Evolutionary conservation across 352 stramenopile genomes (phyloP), one percentile per base, ranked within the genome.

Genomic region (Pythium chondricola): DNA sequence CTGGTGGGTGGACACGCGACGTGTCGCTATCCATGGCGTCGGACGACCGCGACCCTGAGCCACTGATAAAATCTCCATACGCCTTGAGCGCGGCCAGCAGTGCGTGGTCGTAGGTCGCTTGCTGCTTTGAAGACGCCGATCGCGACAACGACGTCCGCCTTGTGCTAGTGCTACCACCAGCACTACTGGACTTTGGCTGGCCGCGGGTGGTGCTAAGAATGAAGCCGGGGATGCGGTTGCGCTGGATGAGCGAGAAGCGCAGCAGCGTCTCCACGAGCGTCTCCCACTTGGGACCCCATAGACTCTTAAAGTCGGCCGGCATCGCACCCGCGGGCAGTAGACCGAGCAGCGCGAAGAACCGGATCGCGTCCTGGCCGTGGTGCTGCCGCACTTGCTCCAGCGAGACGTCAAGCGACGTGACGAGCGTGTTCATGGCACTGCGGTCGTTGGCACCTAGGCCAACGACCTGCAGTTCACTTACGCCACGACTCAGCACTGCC

Each of bases 211-310:
- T 85, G 7, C 61, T 70, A 21, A 85, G 57, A 14, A 67, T 57
- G 43, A 88, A 88, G 5, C 76, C 76, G 11, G 76, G 65, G 25
- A 88, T 85, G 14, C 74, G 74, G 51, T 85, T 88, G 9, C 76
- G 63, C 29, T 91, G 80, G 36, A 91, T 74, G 7, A 91, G 48
- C 25, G 80, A 91, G 45, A 88, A 91, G 13, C 80, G 72, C 39
- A 85, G 52, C 41, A 91, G 56, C 0, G 74, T 84, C 27, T 85
- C 70, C 2, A 88, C 74, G 3, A 88, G 44, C 9, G 48, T 48
- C 25, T 88, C 80, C 68, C 69, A 91, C 13, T 83, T 81, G 24
- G 21, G 50, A 1, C 76, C 80, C 72, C 79, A 88, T 4, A 91
- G 47, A 26, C 74, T 88, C 50, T 85, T 85, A 31, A 86, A 88